These are phyloP conservation scores for Sporopachydermia quercuum DNA, from an alignment of 805 yeast genomes.

Conservation along the genomic window DNA sequence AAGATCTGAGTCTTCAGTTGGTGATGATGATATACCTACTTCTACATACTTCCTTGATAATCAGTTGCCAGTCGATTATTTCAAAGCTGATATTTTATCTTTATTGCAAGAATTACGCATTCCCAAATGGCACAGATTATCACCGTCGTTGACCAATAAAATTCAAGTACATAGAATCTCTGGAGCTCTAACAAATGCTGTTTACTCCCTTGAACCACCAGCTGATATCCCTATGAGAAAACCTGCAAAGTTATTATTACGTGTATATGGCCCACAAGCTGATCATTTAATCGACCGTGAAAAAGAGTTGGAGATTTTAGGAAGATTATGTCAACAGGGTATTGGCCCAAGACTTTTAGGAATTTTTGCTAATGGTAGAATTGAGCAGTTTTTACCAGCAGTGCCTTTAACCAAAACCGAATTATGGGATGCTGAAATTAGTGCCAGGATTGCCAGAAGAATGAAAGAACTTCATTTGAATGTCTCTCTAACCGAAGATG, in stretches of 20 bases:
- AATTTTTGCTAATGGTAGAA: slow-evolving; percentile 81
- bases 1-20: slow-evolving; percentile 8
- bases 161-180: slow-evolving; percentile 53
- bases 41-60: slow-evolving; percentile 55
- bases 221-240: slow-evolving; percentile 9
- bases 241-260: slow-evolving; percentile 49
- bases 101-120: slow-evolving; percentile 49
- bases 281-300: slow-evolving; percentile 79
- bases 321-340: slow-evolving; percentile 55
- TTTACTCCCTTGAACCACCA: slow-evolving; percentile 60
- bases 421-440: slow-evolving; percentile 58
- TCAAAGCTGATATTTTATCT: slow-evolving; percentile 64
- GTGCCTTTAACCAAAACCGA: slow-evolving; percentile 59
- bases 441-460: slow-evolving; percentile 82
- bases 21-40: slow-evolving; percentile 26
- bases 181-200: slow-evolving; percentile 89
- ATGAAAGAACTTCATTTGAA: slow-evolving; percentile 90
- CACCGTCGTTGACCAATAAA: slow-evolving; percentile 18
- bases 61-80: slow-evolving; percentile 66
- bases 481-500: slow-evolving; percentile 45
- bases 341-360: slow-evolving; percentile 88
- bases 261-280: slow-evolving; percentile 83
- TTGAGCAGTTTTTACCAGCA: slow-evolving; percentile 85
- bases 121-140: slow-evolving; percentile 62
- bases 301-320: slow-evolving; percentile 56